phyloP scores from a whole-genome alignment of 2,329 filamentous ascomycete species.

The Ceratocystis colombiana region DNA sequence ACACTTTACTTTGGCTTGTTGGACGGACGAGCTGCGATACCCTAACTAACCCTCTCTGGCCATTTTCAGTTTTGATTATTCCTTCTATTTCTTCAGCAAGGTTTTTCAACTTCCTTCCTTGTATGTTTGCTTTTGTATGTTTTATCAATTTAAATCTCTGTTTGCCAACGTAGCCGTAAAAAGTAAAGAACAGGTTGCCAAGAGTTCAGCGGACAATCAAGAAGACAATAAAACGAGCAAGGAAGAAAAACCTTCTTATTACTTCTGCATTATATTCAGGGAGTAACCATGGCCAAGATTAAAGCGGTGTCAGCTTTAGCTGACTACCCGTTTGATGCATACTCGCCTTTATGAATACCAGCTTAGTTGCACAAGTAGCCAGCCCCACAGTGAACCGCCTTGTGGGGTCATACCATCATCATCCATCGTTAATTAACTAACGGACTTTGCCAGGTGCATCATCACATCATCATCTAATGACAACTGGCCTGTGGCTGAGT shows the following conservation, averaged over 20 bases:
- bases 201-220: background rate
- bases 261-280: background rate
- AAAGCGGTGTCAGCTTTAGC: background rate
- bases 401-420: background rate
- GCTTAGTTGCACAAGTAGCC: conserved; percentile 6
- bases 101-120: too few relatives aligned
- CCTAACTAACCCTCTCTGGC: background rate
- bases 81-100: too few relatives aligned
- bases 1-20: too few relatives aligned
- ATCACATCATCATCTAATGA: background rate
- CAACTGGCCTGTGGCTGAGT: background rate
- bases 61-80: too few relatives aligned
- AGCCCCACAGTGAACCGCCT: conserved; percentile 6
- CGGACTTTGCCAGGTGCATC: conserved; percentile 10
- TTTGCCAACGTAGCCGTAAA: background rate
- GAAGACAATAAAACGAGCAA: background rate
- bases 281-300: background rate
- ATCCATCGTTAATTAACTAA: background rate
- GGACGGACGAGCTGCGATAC: too few relatives aligned
- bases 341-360: background rate
- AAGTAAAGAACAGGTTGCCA: background rate
- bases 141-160: background rate
- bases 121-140: background rate
- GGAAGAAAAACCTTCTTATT: conserved; percentile 9
- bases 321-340: background rate